Evolutionary conservation across 164 flowering plant genomes (phyloP), one percentile per base, ranked within the genome.

Genomic region (Saururus chinensis): DNA sequence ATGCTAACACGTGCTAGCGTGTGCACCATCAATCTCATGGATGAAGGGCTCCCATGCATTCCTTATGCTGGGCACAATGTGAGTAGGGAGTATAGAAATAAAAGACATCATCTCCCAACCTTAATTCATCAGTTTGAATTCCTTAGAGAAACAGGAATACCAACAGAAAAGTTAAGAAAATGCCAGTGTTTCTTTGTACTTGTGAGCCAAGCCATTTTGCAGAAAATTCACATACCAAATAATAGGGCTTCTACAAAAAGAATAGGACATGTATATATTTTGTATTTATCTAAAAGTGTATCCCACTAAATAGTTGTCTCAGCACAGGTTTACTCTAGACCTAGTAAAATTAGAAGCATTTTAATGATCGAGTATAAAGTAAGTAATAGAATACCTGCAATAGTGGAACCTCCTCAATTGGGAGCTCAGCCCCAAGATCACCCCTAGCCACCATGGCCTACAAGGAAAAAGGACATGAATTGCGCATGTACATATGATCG

Each of bases 381-480:
- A 21, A 53, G 40, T 35, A 21, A 53, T 3, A 40, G 10, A 6
- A 12, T 21, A 67, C 70, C 61, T 67, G 70, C 35, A 67, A 60
- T 53, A 67, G 37, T 22, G 70, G 70, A 62, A 67, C 70, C 61
- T 67, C 70, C 60, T 67, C 70, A 30, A 67, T 62, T 19, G 70
- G 70, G 35, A 67, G 70, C 57, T 67, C 70, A 45, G 70, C 70
- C 24, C 70, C 70, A 56, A 67, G 70, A 51, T 67, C 70, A 55
- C 70, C 70, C 55, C 70, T 67, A 8, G 70, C 70, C 40, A 67
- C 70, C 70, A 67, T 67, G 48, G 70, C 70, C 70, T 67, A 37
- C 60, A 62, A 56, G 53, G 54, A 51, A 63, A 30, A 57, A 8
- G 45, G 1, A 41, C 1, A 41, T 13, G 8, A 41, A 41, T 41